Evolutionary conservation across 352 stramenopile genomes (phyloP).

Genomic region (Lagenidium giganteum): DNA sequence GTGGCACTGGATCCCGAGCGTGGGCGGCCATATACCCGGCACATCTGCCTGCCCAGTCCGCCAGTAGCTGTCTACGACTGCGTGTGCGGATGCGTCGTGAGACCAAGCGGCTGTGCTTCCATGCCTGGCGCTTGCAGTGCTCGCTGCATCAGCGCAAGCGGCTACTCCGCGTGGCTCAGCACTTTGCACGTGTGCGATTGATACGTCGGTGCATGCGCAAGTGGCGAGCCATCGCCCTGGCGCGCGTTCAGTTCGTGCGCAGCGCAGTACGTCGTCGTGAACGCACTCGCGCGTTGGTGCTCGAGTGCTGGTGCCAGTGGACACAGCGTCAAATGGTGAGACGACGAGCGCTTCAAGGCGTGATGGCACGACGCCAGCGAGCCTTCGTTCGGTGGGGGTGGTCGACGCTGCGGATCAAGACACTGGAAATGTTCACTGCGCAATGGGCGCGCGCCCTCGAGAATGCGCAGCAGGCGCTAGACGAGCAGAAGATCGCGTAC

Average conservation of each 20-base stretch:
- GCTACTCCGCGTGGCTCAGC: no score
- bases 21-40: no score
- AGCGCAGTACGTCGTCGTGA: constrained; percentile 5
- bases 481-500: constrained; percentile 37
- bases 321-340: background rate
- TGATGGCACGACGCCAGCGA: background rate
- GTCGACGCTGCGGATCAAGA: constrained; percentile 22
- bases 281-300: background rate
- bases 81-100: no score
- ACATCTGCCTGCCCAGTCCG: no score
- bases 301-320: constrained; percentile 6
- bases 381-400: constrained; percentile 7
- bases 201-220: no score
- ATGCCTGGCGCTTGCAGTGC: no score
- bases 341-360: background rate
- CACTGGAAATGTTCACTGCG: constrained; percentile 18
- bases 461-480: constrained; percentile 26
- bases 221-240: no score
- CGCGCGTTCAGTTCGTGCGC: background rate
- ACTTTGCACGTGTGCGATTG: no score
- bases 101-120: no score
- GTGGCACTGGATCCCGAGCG: no score
- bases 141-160: no score
- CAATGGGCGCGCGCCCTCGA: constrained; percentile 40
- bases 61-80: no score